A percentile compares a stretch with the other conserved stretches of the same genome.
phyloP scores from a whole-genome alignment of 345 rosid genomes.

The Dimocarpus longan region DNA sequence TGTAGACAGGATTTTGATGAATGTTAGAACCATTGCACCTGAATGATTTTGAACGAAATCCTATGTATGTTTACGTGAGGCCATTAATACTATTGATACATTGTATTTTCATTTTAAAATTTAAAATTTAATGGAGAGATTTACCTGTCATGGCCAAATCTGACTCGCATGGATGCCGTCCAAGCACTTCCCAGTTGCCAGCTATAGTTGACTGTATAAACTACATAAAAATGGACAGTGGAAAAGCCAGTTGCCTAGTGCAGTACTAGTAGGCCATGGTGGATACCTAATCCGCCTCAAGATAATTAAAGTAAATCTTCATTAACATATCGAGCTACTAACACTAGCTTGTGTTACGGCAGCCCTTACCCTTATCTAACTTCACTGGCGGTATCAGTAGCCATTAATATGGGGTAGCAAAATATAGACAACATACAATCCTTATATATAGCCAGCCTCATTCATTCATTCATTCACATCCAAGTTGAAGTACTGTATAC shows the following conservation, averaged over 20 bases:
- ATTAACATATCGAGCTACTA: conserved; percentile 11
- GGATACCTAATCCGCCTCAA: background rate
- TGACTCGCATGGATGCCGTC: too few species aligned
- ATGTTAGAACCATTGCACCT: too few species aligned
- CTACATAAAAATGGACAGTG: background rate
- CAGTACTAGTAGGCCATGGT: background rate
- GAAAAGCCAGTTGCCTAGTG: background rate
- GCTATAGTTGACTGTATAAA: too few species aligned
- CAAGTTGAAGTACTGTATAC: background rate
- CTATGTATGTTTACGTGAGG: too few species aligned
- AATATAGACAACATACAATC: background rate
- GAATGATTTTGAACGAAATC: too few species aligned
- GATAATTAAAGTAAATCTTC: background rate
- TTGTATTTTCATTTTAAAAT: too few species aligned
- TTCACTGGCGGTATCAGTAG: conserved; percentile 19
- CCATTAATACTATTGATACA: too few species aligned
- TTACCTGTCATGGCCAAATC: too few species aligned
- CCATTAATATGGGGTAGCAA: conserved; percentile 35
- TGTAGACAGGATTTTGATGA: too few species aligned
- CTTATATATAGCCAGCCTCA: conserved; percentile 21
- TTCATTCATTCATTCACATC: conserved; percentile 15
- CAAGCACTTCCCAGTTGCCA: too few species aligned
- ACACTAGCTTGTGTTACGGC: conserved; percentile 8
- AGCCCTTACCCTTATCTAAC: conserved; percentile 18
- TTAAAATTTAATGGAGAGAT: too few species aligned